Evolutionary conservation across 805 yeast genomes (phyloP).

Genomic region (Pichia kluyveri): DNA sequence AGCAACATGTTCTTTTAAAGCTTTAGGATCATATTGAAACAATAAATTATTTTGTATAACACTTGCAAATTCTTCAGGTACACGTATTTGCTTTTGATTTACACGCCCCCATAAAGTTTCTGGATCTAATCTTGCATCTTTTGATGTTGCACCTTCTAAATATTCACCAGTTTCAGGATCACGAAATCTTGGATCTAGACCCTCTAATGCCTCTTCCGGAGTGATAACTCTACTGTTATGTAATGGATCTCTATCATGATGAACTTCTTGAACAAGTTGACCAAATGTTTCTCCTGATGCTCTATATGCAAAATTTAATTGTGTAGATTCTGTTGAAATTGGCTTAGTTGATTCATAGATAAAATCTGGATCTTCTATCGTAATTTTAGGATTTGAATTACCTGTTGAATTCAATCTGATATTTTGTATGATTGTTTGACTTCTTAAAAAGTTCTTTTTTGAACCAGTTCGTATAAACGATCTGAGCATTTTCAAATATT

Average conservation of each 20-base stretch:
- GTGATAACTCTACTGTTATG: conserved; percentile 28
- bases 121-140: conserved; percentile 49
- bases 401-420: not conserved
- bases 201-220: conserved; percentile 27
- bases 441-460: not conserved
- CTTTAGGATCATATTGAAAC: conserved; percentile 51
- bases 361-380: conserved; percentile 20
- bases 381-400: conserved; percentile 3
- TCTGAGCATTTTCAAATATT: not conserved
- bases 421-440: not conserved
- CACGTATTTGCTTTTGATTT: conserved; percentile 38
- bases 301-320: conserved; percentile 27
- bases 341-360: conserved; percentile 10
- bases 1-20: conserved; percentile 49
- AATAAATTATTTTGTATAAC: conserved; percentile 59
- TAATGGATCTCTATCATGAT: conserved; percentile 26
- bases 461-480: not conserved
- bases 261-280: conserved; percentile 30
- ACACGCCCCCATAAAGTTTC: conserved; percentile 49
- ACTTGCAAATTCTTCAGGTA: conserved; percentile 50
- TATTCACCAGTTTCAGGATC: conserved; percentile 24
- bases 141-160: conserved; percentile 32
- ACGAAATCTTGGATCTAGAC: conserved; percentile 26
- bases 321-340: conserved; percentile 17
- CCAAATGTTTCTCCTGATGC: conserved; percentile 34